Conservation (phyloP, 208 protist species). For the Acanthamoeba healyi region DNA sequence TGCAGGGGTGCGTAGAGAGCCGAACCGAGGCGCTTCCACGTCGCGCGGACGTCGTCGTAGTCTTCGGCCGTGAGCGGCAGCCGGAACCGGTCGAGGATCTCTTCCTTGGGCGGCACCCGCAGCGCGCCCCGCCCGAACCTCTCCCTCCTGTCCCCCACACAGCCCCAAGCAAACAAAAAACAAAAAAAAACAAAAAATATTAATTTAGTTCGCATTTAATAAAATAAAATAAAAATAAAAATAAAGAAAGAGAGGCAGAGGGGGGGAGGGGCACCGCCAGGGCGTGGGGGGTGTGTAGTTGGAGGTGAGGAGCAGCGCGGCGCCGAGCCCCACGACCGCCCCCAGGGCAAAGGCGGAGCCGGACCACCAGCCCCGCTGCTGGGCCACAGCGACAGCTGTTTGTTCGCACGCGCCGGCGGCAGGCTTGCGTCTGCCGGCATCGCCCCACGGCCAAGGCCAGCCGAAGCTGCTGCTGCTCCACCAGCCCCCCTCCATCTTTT, state of each 20-base stretch:
- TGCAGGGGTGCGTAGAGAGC: not conserved
- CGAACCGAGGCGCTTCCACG: slow-evolving; percentile 2
- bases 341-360: not conserved
- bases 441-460: not conserved
- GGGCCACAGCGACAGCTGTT: not conserved
- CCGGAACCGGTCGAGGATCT: not conserved
- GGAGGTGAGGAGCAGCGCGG: slow-evolving; percentile 8
- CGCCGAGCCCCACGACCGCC: not conserved
- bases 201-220: not conserved
- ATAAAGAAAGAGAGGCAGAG: not conserved
- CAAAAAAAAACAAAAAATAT: no score
- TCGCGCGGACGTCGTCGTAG: not conserved
- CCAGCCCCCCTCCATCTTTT: no score
- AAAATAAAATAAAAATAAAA: not conserved
- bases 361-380: not conserved
- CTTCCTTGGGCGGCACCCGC: slow-evolving; percentile 31
- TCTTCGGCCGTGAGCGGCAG: not conserved
- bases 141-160: not conserved
- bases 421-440: no score
- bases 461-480: no score
- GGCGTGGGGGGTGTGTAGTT: not conserved
- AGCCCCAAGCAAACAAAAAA: no score
- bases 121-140: not conserved
- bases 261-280: not conserved
- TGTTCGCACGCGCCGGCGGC: not conserved